Evolutionary conservation across 1,284 basidiomycete genomes (phyloP), one percentile per base, ranked within the genome.

Genomic region (Cutaneotrichosporon cavernicola): DNA sequence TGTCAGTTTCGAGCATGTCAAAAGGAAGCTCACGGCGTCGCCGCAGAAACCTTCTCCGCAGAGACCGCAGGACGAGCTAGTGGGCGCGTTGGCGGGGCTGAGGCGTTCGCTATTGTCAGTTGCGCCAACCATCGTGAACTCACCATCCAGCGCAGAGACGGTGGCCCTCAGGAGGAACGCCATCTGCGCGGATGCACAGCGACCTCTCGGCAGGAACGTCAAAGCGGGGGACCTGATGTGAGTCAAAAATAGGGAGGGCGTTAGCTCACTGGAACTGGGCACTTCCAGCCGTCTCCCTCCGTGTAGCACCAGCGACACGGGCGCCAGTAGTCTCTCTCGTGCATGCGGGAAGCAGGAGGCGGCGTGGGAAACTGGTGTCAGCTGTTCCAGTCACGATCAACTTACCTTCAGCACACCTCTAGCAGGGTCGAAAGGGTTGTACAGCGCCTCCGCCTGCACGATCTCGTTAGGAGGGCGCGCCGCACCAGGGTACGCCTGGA

Each of bases 11-110:
- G 16, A 18, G 34, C 21, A 16, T 13, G 6, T 46, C 10, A 5
- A 4, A 11, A 5, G 18, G n/a, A 11, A 4, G 43, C 65, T 57
- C 22, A 67, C 65, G 1, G 56, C 9, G 30, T 68, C 61, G 10
- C 68, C 68, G 26, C 69, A 70, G 58, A 69, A 70, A 9, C 69
- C 69, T 26, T 70, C 69, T 4, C 69, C 69, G 30, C 69, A 70
- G n/a, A 70, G 63, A 26, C 63, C 64, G 31, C 69, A 70, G 31
- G 57, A 65, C 18, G 56, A 53, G 34, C 67, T 63, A 31, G 38
- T 55, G 7, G 69, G 69, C 1, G 62, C 59, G 13, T 62, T 53
- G n/a, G 53, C 52, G 2, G 69, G 69, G 3, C 65, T 69, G 2
- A 70, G 65, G 14, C 64, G 67, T 1, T 70, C 67, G 46, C 69